These are phyloP conservation scores for Cyclospora cayetanensis DNA, from an alignment of 169 alveolate genomes.

Conservation along the genomic window DNA sequence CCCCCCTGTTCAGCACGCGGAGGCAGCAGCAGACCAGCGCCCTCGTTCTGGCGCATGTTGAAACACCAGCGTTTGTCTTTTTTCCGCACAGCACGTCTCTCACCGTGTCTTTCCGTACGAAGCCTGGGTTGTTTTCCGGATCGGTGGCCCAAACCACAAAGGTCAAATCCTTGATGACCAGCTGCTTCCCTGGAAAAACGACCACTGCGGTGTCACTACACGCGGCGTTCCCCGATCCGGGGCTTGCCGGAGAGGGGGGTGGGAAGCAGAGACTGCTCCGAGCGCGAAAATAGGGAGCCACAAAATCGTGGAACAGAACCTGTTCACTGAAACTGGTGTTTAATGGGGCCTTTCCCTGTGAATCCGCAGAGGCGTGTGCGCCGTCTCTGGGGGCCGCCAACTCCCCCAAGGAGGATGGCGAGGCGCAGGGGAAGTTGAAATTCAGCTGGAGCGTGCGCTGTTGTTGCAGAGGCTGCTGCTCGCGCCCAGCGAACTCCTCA, in stretches of 20 bases:
- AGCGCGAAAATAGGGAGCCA: conserved; percentile 64
- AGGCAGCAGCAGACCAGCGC: too few relatives aligned
- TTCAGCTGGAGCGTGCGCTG: conserved; percentile 58
- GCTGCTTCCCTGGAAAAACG: conserved; percentile 70
- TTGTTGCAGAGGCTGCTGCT: not conserved
- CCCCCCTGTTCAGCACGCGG: too few relatives aligned
- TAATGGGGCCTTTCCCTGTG: not conserved
- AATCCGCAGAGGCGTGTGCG: not conserved
- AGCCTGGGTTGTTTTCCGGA: conserved; percentile 73
- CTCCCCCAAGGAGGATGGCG: not conserved
- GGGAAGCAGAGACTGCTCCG: not conserved
- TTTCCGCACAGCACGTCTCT: too few relatives aligned
- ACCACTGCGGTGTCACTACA: conserved; percentile 65
- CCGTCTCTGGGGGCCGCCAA: not conserved
- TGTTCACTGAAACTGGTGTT: conserved; percentile 1
- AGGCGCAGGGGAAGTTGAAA: conserved; percentile 1
- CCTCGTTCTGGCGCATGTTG: too few relatives aligned
- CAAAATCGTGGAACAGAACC: conserved; percentile 50
- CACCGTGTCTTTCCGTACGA: conserved; percentile 71
- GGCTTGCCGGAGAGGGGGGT: conserved; percentile 23
- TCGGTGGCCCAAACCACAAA: conserved; percentile 76
- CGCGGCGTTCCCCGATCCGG: not conserved
- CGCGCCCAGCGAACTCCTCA: too few relatives aligned
- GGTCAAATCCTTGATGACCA: conserved; percentile 67
- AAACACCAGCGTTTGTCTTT: too few relatives aligned